Evolutionary conservation across 805 yeast genomes (phyloP).

Genomic region (Groenewaldozyma salmanticensis): DNA sequence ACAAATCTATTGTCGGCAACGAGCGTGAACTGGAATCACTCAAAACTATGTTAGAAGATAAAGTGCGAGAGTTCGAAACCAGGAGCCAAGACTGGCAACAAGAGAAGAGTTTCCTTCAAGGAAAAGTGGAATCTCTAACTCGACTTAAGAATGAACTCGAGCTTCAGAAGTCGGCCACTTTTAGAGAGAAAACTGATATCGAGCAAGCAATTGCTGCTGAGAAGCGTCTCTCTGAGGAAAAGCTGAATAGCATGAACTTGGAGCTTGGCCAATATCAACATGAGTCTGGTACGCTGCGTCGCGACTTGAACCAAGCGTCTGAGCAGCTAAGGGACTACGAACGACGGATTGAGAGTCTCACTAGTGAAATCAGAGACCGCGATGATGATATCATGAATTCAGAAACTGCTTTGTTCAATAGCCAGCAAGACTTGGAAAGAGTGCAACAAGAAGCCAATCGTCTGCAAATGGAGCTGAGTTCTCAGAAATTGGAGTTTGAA

Average conservation of each 20-base stretch:
- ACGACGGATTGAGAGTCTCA: not conserved
- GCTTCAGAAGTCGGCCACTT: not conserved
- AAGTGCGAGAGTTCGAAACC: not conserved
- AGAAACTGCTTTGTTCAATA: no score
- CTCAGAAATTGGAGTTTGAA: no score
- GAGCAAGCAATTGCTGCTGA: not conserved
- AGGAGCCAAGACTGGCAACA: not conserved
- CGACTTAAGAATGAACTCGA: not conserved
- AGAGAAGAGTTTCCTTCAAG: not conserved
- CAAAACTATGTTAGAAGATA: not conserved
- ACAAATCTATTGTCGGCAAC: not conserved
- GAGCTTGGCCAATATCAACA: not conserved
- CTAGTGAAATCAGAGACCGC: constrained; percentile 4
- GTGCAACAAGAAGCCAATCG: no score
- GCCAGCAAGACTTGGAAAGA: no score
- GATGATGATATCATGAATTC: no score
- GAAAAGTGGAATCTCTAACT: not conserved
- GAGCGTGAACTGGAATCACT: not conserved
- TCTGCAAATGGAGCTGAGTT: no score
- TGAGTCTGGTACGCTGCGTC: not conserved
- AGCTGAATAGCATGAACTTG: not conserved
- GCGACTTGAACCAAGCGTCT: constrained; percentile 1
- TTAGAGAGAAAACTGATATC: not conserved
- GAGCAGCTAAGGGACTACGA: not conserved
- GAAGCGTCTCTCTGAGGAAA: not conserved